Evolutionary conservation across 1,284 basidiomycete species (phyloP), one percentile per base, ranked within the genome.

Genomic region (Puccinia hordei): DNA sequence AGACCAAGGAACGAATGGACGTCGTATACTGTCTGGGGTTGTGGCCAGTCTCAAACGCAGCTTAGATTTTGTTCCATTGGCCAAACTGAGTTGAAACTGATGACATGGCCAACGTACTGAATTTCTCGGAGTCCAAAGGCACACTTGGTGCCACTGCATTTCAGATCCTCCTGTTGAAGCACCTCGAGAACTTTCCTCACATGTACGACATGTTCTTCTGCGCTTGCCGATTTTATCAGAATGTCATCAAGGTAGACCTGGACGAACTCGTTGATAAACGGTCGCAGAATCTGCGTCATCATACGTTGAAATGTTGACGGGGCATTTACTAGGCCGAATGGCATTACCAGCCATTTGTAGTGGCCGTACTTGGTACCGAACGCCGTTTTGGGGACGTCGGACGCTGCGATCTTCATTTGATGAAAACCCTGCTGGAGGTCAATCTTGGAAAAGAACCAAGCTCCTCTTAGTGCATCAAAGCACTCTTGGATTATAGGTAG

Each of bases 191-290:
- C n/a, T n/a, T n/a, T n/a, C n/a, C n/a, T n/a, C n/a, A 51, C 49
- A 51, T 51, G 12, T 51, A 4, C 17, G 4, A 59, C 33, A 53
- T 82, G 81, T 3, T 82, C 80, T 27, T 76, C 66, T 10, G 33
- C 59, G 9, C 22, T 71, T 2, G n/a, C 38, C 0, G 81, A 82
- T 33, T 76, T 81, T 33, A 81, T 81, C 53, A 82, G 44, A 22
- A 82, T 82, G 66, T 81, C 81, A 65, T 82, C 81, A 22, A 82
- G 66, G 55, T 81, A 72, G 27, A 78, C 73, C 24, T 77, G 44
- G 35, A 81, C 73, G 41, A 41, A 51, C 5, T 38, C 24, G 30
- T 80, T 61, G 9, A 76, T 57, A 22, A 65, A 44, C 24, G 57
- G n/a, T 2, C 55, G 35, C 22, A 82, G 46, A 12, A 82, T 24